Percentiles rank a stretch among this genome's conserved stretches.
phyloP scores from a whole-genome alignment of 1,284 basidiomycete species.

The Ganoderma sinense region DNA sequence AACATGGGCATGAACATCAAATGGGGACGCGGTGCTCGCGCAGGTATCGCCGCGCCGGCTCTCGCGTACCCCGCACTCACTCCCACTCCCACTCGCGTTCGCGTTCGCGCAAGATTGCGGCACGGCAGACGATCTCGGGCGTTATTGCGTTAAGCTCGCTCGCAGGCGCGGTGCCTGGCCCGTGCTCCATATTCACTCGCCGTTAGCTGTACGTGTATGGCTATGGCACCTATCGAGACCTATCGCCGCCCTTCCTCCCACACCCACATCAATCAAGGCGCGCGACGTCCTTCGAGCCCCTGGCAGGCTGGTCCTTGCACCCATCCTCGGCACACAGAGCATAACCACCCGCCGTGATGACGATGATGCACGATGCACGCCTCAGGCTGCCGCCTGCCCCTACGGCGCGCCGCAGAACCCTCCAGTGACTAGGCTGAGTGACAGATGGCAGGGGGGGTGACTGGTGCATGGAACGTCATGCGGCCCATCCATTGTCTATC shows the following conservation, averaged over 20 bases:
- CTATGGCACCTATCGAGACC: background rate
- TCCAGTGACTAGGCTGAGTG: background rate
- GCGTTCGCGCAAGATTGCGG: background rate
- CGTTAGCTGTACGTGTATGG: no score
- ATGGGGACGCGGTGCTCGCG: background rate
- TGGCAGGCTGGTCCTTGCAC: slow-evolving; percentile 2
- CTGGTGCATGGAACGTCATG: background rate
- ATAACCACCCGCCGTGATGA: slow-evolving; percentile 5
- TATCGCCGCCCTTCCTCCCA: background rate
- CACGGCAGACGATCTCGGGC: background rate
- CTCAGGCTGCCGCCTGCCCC: slow-evolving; percentile 2
- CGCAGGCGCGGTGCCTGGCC: background rate
- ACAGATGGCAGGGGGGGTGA: background rate
- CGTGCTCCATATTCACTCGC: background rate
- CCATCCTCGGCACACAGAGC: slow-evolving; percentile 9
- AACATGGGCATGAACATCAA: no score
- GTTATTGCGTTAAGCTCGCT: background rate
- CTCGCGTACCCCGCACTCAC: no score
- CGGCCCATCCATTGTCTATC: background rate
- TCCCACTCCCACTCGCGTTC: background rate
- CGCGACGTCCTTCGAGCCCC: slow-evolving; percentile 4
- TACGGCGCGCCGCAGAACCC: background rate
- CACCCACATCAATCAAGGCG: background rate
- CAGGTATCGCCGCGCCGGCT: background rate
- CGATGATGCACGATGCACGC: no score